Evolutionary conservation across 73 alveolate species (phyloP).

Genomic region (Blepharisma japonicum): DNA sequence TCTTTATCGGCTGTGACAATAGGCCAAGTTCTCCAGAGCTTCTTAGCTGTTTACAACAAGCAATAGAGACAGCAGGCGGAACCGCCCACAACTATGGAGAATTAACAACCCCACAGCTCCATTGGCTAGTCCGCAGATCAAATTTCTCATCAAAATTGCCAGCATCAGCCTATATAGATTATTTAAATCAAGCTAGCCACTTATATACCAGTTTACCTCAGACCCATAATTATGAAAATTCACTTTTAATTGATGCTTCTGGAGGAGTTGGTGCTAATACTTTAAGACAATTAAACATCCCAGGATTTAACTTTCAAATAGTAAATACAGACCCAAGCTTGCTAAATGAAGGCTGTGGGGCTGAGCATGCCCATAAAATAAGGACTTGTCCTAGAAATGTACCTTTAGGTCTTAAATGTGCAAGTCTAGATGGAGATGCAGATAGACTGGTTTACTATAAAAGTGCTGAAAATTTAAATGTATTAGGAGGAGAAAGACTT

Average conservation of each 20-base stretch:
- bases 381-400: constrained; percentile 67
- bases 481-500: constrained; percentile 86
- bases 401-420: constrained; percentile 58
- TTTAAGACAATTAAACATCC: constrained; percentile 37
- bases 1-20: constrained; percentile 64
- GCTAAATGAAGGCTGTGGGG: constrained; percentile 86
- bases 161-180: constrained; percentile 17
- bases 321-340: constrained; percentile 36
- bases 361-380: constrained; percentile 81
- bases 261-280: constrained; percentile 88
- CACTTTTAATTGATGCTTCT: constrained; percentile 73
- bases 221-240: constrained; percentile 47
- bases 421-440: constrained; percentile 89
- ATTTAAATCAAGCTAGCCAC: neutral
- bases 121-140: constrained; percentile 35
- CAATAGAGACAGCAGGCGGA: constrained; percentile 44
- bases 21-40: constrained; percentile 59
- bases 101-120: constrained; percentile 78
- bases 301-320: neutral
- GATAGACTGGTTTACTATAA: constrained; percentile 85
- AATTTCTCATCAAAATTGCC: constrained; percentile 30
- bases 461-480: constrained; percentile 39
- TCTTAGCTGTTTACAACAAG: constrained; percentile 35
- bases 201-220: neutral
- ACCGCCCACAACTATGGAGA: constrained; percentile 43